phyloP scores from a whole-genome alignment of 192 early-diverging fungal species.

The Gamsiella multidivaricata region DNA sequence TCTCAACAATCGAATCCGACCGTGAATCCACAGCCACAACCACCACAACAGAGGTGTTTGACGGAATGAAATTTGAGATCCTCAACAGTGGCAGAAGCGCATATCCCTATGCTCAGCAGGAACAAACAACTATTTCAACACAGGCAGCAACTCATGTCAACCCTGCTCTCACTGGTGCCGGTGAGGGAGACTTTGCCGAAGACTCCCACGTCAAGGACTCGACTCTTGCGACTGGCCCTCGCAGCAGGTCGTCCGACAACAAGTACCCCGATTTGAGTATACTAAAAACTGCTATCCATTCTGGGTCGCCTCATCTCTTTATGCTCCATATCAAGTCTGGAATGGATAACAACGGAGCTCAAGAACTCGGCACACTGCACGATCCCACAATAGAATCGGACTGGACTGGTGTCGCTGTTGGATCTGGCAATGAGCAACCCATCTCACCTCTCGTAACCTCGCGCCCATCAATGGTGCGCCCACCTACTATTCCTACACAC shows the following conservation, averaged over 20 bases:
- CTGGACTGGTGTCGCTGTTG: conserved; percentile 20
- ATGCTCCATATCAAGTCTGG: conserved; percentile 21
- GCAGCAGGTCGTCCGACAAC: not conserved
- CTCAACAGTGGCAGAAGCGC: not conserved
- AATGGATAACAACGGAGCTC: not conserved
- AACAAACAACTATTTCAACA: not conserved
- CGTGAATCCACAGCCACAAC: not conserved
- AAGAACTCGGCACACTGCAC: not conserved
- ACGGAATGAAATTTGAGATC: too few species aligned
- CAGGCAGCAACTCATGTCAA: too few species aligned
- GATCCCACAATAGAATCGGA: conserved; percentile 5
- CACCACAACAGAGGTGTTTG: not conserved
- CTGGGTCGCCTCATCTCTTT: conserved; percentile 11
- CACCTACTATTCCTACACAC: not conserved
- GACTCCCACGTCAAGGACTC: not conserved
- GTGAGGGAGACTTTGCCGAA: not conserved
- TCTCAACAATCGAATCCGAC: conserved; percentile 33
- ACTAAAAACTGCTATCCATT: conserved; percentile 12
- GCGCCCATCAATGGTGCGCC: not conserved
- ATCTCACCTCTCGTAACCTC: conserved; percentile 33
- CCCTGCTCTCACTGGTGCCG: not conserved
- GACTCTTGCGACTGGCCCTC: not conserved
- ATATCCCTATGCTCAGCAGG: not conserved
- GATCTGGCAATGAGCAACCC: conserved; percentile 25
- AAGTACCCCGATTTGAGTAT: conserved; percentile 11